A percentile compares a stretch with the other conserved stretches of the same genome.
Conservation (phyloP, 2,329 filamentous ascomycete species). For the Fusarium coffeatum region DNA sequence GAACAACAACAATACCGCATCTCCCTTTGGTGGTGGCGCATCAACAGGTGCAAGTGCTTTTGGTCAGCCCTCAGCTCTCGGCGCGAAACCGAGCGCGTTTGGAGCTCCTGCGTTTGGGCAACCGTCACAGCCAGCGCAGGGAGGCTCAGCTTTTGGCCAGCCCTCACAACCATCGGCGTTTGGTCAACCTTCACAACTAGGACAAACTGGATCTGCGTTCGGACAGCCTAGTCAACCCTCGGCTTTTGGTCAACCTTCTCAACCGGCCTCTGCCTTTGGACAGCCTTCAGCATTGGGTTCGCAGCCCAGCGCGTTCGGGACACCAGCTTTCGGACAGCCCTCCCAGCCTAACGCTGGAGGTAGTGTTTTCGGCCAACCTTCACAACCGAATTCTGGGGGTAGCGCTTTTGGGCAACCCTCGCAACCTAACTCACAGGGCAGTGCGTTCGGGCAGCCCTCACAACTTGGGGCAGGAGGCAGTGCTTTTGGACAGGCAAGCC, state of each 20-base stretch:
- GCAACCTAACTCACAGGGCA: conserved; percentile 44
- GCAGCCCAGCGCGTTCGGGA: conserved; percentile 36
- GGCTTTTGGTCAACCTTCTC: conserved; percentile 51
- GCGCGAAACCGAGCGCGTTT: conserved; percentile 50
- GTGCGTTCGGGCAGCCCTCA: conserved; percentile 52
- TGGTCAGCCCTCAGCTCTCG: conserved; percentile 50
- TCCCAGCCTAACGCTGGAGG: conserved; percentile 45
- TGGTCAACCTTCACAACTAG: conserved; percentile 51
- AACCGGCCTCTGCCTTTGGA: conserved; percentile 26
- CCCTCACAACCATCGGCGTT: conserved; percentile 54
- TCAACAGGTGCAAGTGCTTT: conserved; percentile 50
- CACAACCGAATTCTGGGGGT: conserved; percentile 45
- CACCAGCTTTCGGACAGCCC: conserved; percentile 53
- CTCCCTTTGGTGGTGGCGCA: conserved; percentile 49
- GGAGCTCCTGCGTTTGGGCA: conserved; percentile 50
- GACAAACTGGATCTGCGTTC: conserved; percentile 43
- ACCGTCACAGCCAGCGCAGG: conserved; percentile 53
- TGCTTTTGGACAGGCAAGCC: conserved; percentile 51
- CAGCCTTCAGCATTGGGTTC: conserved; percentile 36
- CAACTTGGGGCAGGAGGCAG: conserved; percentile 43
- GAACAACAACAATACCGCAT: conserved; percentile 35
- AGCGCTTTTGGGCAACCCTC: conserved; percentile 52
- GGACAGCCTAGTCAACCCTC: conserved; percentile 50
- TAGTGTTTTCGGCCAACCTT: conserved; percentile 52
- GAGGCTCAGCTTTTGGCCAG: conserved; percentile 46